Evolutionary conservation across 2,329 filamentous ascomycete species (phyloP).

Genomic region (Metarhizium sp.): DNA sequence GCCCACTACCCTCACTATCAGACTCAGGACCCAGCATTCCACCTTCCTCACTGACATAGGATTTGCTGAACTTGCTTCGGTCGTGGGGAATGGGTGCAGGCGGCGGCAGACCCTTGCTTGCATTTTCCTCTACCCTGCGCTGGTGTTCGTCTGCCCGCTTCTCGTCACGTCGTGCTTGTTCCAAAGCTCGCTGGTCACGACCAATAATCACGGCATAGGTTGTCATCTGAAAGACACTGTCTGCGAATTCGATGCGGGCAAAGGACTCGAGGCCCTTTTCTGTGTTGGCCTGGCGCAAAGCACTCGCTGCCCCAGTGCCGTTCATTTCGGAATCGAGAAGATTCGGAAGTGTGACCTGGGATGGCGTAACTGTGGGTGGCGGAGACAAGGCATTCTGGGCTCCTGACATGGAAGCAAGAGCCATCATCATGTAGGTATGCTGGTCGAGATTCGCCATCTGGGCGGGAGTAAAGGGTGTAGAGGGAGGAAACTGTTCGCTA

Average conservation of each 20-base stretch:
- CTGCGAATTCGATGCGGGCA: conserved; percentile 57
- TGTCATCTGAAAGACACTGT: conserved; percentile 72
- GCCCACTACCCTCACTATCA: conserved; percentile 40
- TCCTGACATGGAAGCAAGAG: conserved; percentile 29
- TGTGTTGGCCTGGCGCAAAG: conserved; percentile 23
- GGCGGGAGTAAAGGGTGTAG: conserved; percentile 23
- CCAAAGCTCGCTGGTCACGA: conserved; percentile 54
- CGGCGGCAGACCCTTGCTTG: conserved; percentile 38
- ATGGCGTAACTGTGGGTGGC: conserved; percentile 34
- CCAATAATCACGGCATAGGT: conserved; percentile 65
- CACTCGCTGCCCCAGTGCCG: conserved; percentile 18
- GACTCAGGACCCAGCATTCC: conserved; percentile 58
- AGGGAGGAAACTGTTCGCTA: conserved; percentile 19
- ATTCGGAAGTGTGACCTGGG: conserved; percentile 35
- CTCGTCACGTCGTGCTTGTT: conserved; percentile 44
- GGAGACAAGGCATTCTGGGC: conserved; percentile 28
- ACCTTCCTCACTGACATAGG: conserved; percentile 60
- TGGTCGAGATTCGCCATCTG: conserved; percentile 24
- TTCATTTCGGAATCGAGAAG: conserved; percentile 21
- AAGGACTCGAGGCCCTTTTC: conserved; percentile 44
- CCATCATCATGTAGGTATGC: conserved; percentile 36
- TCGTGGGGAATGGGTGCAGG: conserved; percentile 41
- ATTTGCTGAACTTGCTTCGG: conserved; percentile 48
- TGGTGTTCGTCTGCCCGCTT: conserved; percentile 36
- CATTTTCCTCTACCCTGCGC: conserved; percentile 36